Conservation (phyloP, 306 rosid genomes). For the Corylus avellana region DNA sequence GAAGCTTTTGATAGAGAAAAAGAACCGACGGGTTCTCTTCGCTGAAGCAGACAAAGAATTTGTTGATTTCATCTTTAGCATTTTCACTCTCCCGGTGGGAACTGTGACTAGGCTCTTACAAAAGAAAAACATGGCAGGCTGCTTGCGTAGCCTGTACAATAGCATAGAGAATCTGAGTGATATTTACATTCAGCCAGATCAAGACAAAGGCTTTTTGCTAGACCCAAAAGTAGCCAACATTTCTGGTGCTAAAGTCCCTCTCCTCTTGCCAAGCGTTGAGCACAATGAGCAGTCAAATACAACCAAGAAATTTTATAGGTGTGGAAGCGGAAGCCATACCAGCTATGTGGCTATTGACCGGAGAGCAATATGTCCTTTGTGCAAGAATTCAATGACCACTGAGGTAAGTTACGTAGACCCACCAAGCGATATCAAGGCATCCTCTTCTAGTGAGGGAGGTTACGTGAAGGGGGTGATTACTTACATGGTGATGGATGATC, state of each 20-base stretch:
- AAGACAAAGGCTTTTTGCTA: not conserved
- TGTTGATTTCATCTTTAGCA: not conserved
- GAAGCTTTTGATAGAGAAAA: not conserved
- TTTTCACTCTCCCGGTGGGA: not conserved
- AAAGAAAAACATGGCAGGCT: conserved; percentile 4
- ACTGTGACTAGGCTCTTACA: not conserved
- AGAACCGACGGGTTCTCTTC: not conserved
- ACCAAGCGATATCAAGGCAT: no score
- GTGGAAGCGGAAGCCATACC: no score
- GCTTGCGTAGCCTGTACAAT: conserved; percentile 12
- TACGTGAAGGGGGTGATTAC: conserved; percentile 33
- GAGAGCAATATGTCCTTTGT: no score
- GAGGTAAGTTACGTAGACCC: not conserved
- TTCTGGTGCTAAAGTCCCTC: not conserved
- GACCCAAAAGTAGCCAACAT: not conserved
- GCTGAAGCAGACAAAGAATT: not conserved
- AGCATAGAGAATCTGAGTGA: conserved; percentile 14
- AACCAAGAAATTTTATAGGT: no score
- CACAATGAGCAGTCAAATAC: no score
- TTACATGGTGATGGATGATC: conserved; percentile 42
- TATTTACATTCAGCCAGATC: not conserved
- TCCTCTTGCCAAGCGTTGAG: not conserved
- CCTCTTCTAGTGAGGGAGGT: conserved; percentile 18
- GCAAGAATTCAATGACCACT: not conserved
- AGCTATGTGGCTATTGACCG: no score